Evolutionary conservation across 108 stramenopile genomes (phyloP).

Genomic region (Nitzschia putrida): DNA sequence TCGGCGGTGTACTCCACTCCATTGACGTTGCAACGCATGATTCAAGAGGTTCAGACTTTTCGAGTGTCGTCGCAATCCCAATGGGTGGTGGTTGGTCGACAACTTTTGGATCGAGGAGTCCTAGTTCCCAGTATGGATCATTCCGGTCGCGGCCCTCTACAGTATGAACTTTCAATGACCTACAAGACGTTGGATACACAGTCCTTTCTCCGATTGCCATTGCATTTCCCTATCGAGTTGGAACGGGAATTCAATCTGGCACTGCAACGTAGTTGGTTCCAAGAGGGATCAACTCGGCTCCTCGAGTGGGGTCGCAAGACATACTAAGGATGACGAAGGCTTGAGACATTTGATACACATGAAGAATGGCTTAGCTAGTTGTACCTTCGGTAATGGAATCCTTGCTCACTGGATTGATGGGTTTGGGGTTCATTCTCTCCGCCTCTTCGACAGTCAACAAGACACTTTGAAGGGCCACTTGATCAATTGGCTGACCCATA

Average conservation of each 20-base stretch:
- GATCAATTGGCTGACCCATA: conserved; percentile 97
- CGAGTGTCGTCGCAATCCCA: conserved; percentile 6
- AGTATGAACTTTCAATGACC: conserved; percentile 46
- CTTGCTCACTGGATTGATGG: no score
- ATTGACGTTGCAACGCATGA: conserved; percentile 76
- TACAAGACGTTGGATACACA: conserved; percentile 38
- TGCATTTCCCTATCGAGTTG: conserved; percentile 66
- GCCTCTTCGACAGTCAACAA: conserved; percentile 82
- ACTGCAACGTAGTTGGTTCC: conserved; percentile 46
- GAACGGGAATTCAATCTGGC: conserved; percentile 63
- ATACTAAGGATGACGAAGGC: conserved; percentile 1
- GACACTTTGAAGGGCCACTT: conserved; percentile 81
- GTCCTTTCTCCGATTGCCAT: conserved; percentile 57
- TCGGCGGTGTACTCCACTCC: conserved; percentile 32
- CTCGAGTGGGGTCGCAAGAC: conserved; percentile 70
- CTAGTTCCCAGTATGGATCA: conserved; percentile 69
- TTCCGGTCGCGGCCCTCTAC: conserved; percentile 64
- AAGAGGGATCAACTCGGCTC: conserved; percentile 75
- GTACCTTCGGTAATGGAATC: not conserved
- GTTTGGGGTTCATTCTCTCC: conserved; percentile 55
- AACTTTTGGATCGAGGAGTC: conserved; percentile 68
- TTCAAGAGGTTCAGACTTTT: conserved; percentile 67
- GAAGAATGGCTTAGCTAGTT: no score
- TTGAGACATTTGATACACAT: no score
- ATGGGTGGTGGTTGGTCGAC: conserved; percentile 16